Conservation (phyloP, 495 filamentous ascomycete genomes). For the Mytilinidion resinicola region DNA sequence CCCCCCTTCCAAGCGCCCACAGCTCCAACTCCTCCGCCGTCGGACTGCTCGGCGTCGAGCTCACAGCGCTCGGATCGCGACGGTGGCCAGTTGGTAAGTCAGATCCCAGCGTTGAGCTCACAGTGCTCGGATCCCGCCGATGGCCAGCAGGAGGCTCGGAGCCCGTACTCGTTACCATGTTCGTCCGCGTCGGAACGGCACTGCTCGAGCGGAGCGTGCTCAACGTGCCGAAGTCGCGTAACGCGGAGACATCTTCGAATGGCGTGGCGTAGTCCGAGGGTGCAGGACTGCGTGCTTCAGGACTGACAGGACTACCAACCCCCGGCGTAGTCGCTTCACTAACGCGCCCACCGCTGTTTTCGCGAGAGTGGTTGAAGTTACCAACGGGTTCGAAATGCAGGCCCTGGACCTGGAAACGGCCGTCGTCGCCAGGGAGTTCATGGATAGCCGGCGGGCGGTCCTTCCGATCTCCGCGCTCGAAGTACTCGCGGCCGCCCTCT, state of each 20-base stretch:
- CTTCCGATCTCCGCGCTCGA: conserved; percentile 12
- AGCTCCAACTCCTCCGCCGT: background rate
- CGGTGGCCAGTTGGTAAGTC: background rate
- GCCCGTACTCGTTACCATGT: too few species aligned
- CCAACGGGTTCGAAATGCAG: background rate
- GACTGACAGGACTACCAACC: background rate
- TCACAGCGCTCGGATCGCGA: background rate
- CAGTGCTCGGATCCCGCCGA: background rate
- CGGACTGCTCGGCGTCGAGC: background rate
- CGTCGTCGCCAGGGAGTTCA: conserved; percentile 21
- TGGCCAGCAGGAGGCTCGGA: background rate
- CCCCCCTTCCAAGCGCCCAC: background rate
- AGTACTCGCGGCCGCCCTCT: conserved; percentile 10
- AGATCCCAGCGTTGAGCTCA: background rate
- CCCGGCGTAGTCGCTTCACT: background rate
- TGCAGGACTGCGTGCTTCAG: background rate
- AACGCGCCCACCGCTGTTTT: background rate
- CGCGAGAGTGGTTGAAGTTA: background rate
- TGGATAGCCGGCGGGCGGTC: background rate
- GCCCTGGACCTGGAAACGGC: background rate
- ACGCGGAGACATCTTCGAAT: background rate
- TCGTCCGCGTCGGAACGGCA: too few species aligned
- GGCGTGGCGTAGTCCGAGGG: background rate
- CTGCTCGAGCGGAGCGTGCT: too few species aligned
- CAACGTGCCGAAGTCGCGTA: too few species aligned